Conservation (phyloP, 495 filamentous ascomycete species). For the Parathielavia hyrcaniae region DNA sequence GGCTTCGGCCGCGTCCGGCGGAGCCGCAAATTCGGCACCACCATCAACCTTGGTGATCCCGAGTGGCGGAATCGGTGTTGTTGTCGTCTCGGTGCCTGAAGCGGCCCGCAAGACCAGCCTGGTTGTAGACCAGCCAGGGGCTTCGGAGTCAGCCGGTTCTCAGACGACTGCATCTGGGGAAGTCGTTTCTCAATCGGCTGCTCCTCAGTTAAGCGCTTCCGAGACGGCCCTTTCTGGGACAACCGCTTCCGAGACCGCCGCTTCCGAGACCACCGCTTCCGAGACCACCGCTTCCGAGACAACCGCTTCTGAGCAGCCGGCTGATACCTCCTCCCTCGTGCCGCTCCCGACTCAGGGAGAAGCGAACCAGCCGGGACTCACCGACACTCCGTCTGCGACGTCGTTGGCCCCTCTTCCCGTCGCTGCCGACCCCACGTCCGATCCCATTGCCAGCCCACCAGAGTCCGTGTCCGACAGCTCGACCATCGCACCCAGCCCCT, state of each 20-base stretch:
- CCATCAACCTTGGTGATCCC: constrained; percentile 9
- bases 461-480: constrained; percentile 8
- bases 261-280: background rate
- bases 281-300: background rate
- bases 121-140: constrained; percentile 16
- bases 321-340: constrained; percentile 1
- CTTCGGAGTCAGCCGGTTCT: constrained; percentile 1
- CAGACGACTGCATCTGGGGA: background rate
- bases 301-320: background rate
- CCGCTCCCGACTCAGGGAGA: constrained; percentile 1
- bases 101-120: constrained; percentile 20
- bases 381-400: background rate
- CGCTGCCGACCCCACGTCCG: constrained; percentile 1
- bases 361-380: background rate
- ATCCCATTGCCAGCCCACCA: constrained; percentile 7
- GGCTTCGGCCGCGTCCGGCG: background rate
- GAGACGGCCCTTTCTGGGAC: background rate
- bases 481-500: background rate
- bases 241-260: background rate
- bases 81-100: constrained; percentile 24
- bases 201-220: background rate
- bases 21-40: constrained; percentile 3
- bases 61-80: constrained; percentile 30
- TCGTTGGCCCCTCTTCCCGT: background rate
- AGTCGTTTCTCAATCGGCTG: background rate